Evolutionary conservation across 495 filamentous ascomycete species (phyloP), one percentile per base, ranked within the genome.

Genomic region (Neurospora pannonica): DNA sequence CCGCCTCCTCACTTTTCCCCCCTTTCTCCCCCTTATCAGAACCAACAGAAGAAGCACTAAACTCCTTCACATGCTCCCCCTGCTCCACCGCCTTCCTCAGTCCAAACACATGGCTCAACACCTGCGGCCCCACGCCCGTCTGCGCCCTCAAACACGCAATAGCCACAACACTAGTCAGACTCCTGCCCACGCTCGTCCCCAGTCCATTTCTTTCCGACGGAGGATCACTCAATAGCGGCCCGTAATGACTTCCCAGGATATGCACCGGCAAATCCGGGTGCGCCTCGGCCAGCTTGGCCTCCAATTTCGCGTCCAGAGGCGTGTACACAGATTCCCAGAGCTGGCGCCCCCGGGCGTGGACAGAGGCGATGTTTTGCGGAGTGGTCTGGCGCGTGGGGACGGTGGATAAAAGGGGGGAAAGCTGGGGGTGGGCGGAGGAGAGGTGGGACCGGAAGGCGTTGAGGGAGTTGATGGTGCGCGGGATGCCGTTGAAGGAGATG

Each of bases 401-500:
- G 5, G 80, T 87, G 11, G 46, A 28, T 31, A 60, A 7, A 2
- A 6, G 21, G 13, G 54, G 1, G 38, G 85, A 82, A 4, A 91
- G 83, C 2, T 78, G 69, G 76, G 7, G 77, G 38, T 0, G 91
- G 90, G 7, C 91, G 85, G 46, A 81, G 5, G 79, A 62, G 0
- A 93, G 85, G 43, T 82, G 82, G 46, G 83, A 78, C 62, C 84
- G 85, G 85, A 95, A 94, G 71, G 88, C 89, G 76, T 86, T 87
- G 0, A 95, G 89, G 75, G 86, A 89, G 85, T 95, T 95, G 81
- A 95, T 95, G 70, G 89, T 92, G 72, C 92, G 88, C 4, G 92
- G 92, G 77, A 95, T 92, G 46, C 92, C 92, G 82, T 95, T 95
- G 86, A 95, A 93, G 62, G 88, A 89, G 79, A 95, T 94, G 81